These are phyloP conservation scores for Kuraishia capsulata DNA, from an alignment of 805 yeast species.

Conservation along the genomic window DNA sequence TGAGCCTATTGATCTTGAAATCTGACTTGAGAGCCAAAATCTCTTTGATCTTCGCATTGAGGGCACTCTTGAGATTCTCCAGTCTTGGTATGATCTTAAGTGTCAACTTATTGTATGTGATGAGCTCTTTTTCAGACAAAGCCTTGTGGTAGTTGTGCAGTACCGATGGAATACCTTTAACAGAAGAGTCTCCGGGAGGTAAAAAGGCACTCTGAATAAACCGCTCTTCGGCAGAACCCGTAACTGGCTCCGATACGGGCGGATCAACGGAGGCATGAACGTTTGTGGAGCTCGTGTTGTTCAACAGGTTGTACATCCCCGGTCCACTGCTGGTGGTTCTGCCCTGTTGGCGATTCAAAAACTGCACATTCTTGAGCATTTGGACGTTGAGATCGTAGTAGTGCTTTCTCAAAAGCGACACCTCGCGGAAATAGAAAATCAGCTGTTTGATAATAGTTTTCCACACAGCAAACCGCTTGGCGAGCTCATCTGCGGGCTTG, in stretches of 20 bases:
- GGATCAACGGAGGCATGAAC: neutral
- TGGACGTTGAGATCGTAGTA: slow-evolving; percentile 41
- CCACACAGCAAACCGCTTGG: slow-evolving; percentile 50
- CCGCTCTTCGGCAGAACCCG: slow-evolving; percentile 22
- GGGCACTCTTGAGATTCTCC: slow-evolving; percentile 45
- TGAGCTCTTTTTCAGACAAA: slow-evolving; percentile 34
- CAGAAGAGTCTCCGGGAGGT: slow-evolving; percentile 26
- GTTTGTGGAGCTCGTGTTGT: neutral
- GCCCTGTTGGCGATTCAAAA: slow-evolving; percentile 16
- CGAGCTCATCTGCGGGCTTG: slow-evolving; percentile 38
- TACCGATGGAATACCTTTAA: slow-evolving; percentile 23
- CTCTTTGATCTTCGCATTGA: slow-evolving; percentile 45
- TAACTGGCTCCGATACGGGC: neutral
- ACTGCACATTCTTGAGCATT: slow-evolving; percentile 39
- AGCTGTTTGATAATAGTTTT: slow-evolving; percentile 44
- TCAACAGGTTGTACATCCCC: slow-evolving; percentile 5
- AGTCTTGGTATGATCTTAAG: slow-evolving; percentile 41
- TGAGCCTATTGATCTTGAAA: slow-evolving; percentile 47
- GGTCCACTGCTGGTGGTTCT: slow-evolving; percentile 4
- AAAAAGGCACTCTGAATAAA: slow-evolving; percentile 40
- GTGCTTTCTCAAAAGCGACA: slow-evolving; percentile 42
- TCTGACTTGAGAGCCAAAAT: slow-evolving; percentile 47
- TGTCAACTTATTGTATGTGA: slow-evolving; percentile 41
- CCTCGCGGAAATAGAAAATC: slow-evolving; percentile 40
- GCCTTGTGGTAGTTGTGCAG: slow-evolving; percentile 20